A percentile compares a stretch with the other conserved stretches of the same genome.
phyloP scores from a whole-genome alignment of 768 basidiomycete genomes.

The Dacryopinax primogenitus region DNA sequence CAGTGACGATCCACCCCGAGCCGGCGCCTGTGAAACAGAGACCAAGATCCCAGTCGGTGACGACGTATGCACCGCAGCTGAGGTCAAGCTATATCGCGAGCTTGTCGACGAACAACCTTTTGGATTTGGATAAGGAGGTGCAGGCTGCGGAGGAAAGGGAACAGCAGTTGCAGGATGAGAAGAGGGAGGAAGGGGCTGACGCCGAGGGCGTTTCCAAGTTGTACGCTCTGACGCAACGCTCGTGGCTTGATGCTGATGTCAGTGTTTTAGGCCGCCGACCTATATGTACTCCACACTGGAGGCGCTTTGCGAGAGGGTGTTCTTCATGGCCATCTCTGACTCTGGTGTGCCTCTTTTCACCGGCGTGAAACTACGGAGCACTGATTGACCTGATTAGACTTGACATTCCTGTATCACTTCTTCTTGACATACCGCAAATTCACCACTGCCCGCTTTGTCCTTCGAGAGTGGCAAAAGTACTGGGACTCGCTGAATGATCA shows the following conservation, averaged over 20 bases:
- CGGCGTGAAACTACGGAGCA: background rate
- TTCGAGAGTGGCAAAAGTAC: background rate
- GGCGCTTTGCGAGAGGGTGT: background rate
- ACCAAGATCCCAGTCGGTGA: background rate
- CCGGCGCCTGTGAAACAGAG: background rate
- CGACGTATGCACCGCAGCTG: background rate
- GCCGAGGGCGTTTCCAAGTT: background rate
- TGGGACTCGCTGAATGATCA: background rate
- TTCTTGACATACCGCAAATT: slow-evolving; percentile 7
- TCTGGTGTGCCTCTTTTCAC: background rate
- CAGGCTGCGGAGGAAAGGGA: background rate
- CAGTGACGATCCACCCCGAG: background rate
- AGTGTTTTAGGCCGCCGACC: background rate
- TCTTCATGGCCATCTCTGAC: background rate
- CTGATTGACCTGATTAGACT: background rate
- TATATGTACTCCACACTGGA: slow-evolving; percentile 1
- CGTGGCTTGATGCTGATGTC: background rate
- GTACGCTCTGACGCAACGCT: background rate
- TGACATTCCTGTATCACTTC: slow-evolving; percentile 6
- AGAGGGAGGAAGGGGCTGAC: background rate
- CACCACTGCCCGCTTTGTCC: background rate
- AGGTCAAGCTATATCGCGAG: background rate
- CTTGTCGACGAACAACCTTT: background rate
- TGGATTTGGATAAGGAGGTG: background rate
- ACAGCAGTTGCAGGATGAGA: background rate